Percentiles rank a stretch among this genome's conserved stretches.
phyloP scores from a whole-genome alignment of 768 basidiomycete genomes.

The Boletus pseudo-olivaceus region DNA sequence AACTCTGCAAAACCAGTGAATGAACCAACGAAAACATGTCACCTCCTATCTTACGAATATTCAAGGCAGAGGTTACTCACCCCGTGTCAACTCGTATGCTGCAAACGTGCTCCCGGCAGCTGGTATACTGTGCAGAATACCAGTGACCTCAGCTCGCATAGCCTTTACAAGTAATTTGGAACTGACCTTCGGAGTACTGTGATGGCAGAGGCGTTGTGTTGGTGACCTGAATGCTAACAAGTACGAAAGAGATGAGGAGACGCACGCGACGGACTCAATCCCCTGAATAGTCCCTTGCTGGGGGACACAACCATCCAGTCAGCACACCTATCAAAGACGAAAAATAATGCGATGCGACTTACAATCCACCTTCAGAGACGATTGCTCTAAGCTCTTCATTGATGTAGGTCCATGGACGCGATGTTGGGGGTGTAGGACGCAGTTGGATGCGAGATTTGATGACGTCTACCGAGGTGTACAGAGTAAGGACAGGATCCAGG shows the following conservation, averaged over 20 bases:
- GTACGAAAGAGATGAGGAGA: background rate
- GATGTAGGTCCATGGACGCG: slow-evolving; percentile 77
- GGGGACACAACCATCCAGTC: background rate
- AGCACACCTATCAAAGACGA: background rate
- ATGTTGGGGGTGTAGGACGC: slow-evolving; percentile 64
- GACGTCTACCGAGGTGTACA: slow-evolving; percentile 53
- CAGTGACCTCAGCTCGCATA: background rate
- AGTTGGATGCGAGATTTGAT: slow-evolving; percentile 90
- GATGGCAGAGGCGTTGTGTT: background rate
- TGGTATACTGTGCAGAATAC: slow-evolving; percentile 58
- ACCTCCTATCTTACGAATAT: background rate
- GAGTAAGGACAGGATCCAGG: background rate
- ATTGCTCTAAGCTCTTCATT: slow-evolving; percentile 62
- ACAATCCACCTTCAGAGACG: slow-evolving; percentile 71
- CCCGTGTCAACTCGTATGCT: slow-evolving; percentile 80
- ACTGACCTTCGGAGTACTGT: slow-evolving; percentile 61
- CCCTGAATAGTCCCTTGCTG: slow-evolving; percentile 63
- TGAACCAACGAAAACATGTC: background rate
- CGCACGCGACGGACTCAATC: slow-evolving; percentile 74
- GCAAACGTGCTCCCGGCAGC: slow-evolving; percentile 90
- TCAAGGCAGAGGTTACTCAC: slow-evolving; percentile 32
- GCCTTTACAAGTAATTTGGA: background rate
- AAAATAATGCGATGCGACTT: slow-evolving; percentile 29
- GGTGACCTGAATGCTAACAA: background rate
- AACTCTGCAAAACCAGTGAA: slow-evolving; percentile 11